Evolutionary conservation across 805 yeast genomes (phyloP), one percentile per base, ranked within the genome.

Genomic region (Blastobotrys chiropterorum): DNA sequence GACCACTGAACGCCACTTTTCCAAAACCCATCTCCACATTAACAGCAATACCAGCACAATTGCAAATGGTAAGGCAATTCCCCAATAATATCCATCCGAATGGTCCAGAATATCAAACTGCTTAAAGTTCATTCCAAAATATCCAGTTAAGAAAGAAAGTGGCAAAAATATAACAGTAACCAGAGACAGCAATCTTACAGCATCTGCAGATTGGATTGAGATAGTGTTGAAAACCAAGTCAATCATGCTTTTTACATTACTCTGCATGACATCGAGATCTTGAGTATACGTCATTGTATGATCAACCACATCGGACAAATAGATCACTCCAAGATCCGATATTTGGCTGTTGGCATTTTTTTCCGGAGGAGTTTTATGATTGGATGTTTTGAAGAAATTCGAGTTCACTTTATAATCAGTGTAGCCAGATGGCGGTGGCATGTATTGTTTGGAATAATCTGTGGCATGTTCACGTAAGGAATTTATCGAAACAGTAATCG

Each of bases 141-240:
- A 81, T 11, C 85, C 84, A 1, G 84, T 79, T 73, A 82, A 71
- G 59, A 81, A 81, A 3, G 81, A 73, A 50, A 81, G 61, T 3
- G 85, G 85, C 39, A 81, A 67, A 57, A 81, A 80, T 13, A 81
- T 72, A 13, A 81, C 83, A 0, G 84, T 77, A 7, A 81, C 78
- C 39, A 81, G 60, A 5, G 83, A 76, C 43, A 81, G 67, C 60
- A 75, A 73, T 49, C 73, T 71, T 74, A 81, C 80, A 3, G 83
- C 74, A 55, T 72, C 78, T 55, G 79, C 77, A 2, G 81, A 77
- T 44, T 77, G 77, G 8, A 78, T 78, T 1, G 82, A 74, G 41
- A 80, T 74, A 2, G 83, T 80, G 56, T 81, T 81, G 68, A 80
- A 81, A 7, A 79, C 75, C 51, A 81, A 62, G 48, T 75, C 75